phyloP scores from a whole-genome alignment of 2,329 filamentous ascomycete species.

The Thermoascus crustaceus region DNA sequence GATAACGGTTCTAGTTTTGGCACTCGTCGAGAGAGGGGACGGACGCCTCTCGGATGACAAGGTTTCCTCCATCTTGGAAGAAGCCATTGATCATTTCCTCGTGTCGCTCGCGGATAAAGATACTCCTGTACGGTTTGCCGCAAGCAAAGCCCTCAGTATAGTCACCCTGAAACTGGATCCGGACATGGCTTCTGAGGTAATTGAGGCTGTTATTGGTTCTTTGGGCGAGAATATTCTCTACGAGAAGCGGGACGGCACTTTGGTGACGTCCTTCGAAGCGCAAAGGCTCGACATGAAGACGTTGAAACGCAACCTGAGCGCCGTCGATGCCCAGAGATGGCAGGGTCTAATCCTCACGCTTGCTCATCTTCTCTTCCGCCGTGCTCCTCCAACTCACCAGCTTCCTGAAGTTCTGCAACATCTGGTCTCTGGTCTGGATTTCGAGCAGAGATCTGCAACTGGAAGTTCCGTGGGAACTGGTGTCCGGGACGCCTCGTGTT shows the following conservation, averaged over 20 bases:
- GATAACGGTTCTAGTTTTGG: slow-evolving; percentile 58
- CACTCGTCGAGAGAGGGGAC: slow-evolving; percentile 37
- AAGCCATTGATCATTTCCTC: slow-evolving; percentile 72
- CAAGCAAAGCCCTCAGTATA: slow-evolving; percentile 85
- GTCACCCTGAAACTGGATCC: slow-evolving; percentile 71
- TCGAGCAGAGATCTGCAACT: slow-evolving; percentile 79
- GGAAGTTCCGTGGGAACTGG: slow-evolving; percentile 82
- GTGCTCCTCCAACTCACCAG: slow-evolving; percentile 63
- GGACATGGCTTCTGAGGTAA: slow-evolving; percentile 76
- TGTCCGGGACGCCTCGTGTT: slow-evolving; percentile 90
- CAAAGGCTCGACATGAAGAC: slow-evolving; percentile 28
- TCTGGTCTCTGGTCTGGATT: slow-evolving; percentile 70
- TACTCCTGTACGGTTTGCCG: slow-evolving; percentile 80
- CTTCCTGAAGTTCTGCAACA: slow-evolving; percentile 68
- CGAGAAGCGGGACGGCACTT: slow-evolving; percentile 38
- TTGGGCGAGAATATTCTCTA: slow-evolving; percentile 55
- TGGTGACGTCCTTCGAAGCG: slow-evolving; percentile 29
- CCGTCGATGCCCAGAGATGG: slow-evolving; percentile 78
- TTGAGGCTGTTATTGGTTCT: slow-evolving; percentile 72
- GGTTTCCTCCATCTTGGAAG: slow-evolving; percentile 58
- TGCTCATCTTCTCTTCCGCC: slow-evolving; percentile 75
- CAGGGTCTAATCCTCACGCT: slow-evolving; percentile 86
- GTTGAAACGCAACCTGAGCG: slow-evolving; percentile 52
- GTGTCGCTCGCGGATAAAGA: slow-evolving; percentile 76
- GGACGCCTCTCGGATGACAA: slow-evolving; percentile 20